Conservation (phyloP, 495 filamentous ascomycete genomes). For the Hypoxylon trugodes region DNA sequence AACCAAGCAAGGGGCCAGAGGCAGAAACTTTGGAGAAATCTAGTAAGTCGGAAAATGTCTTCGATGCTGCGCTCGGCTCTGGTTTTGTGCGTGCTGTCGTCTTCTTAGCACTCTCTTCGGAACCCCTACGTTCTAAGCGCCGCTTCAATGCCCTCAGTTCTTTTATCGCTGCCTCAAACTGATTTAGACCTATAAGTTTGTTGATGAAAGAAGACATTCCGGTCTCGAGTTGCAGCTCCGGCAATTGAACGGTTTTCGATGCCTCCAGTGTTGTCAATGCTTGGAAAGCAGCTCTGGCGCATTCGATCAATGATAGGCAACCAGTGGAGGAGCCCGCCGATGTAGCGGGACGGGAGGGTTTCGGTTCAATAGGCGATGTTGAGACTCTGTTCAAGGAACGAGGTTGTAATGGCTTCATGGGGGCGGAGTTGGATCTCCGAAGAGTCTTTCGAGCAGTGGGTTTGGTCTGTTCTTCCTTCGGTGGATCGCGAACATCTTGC, state of each 20-base stretch:
- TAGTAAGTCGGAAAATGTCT: slow-evolving; percentile 68
- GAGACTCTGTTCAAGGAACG: slow-evolving; percentile 61
- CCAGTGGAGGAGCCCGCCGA: slow-evolving; percentile 38
- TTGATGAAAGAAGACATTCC: slow-evolving; percentile 80
- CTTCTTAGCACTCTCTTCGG: slow-evolving; percentile 43
- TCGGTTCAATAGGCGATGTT: slow-evolving; percentile 51
- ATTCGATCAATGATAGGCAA: slow-evolving; percentile 69
- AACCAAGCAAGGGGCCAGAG: slow-evolving; percentile 51
- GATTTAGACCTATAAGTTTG: slow-evolving; percentile 73
- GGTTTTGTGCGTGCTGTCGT: slow-evolving; percentile 19
- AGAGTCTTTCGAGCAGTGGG: slow-evolving; percentile 47
- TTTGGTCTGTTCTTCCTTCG: slow-evolving; percentile 47
- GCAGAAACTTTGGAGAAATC: slow-evolving; percentile 58
- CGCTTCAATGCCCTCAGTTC: slow-evolving; percentile 76
- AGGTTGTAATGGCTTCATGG: slow-evolving; percentile 60
- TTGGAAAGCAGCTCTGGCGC: slow-evolving; percentile 76
- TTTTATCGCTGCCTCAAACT: slow-evolving; percentile 79
- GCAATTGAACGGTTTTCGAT: slow-evolving; percentile 55
- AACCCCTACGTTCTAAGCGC: slow-evolving; percentile 59
- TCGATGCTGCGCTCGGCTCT: slow-evolving; percentile 49
- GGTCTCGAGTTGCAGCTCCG: slow-evolving; percentile 80
- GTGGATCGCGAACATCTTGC: too few species aligned
- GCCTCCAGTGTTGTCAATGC: slow-evolving; percentile 69
- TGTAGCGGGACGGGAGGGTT: slow-evolving; percentile 15
- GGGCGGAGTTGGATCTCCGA: slow-evolving; percentile 56